phyloP scores from a whole-genome alignment of 805 yeast genomes.

The Grigorovia yakushimaensis region DNA sequence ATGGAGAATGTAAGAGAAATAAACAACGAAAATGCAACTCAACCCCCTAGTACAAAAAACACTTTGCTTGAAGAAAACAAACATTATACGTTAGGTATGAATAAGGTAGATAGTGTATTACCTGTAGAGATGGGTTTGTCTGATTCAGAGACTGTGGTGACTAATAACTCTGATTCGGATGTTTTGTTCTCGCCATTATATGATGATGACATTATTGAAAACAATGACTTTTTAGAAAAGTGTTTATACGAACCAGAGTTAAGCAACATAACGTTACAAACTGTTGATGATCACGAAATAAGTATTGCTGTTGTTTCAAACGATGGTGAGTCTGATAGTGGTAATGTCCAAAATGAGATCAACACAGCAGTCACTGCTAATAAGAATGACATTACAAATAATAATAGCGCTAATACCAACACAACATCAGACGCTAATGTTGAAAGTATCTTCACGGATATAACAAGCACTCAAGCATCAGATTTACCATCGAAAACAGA shows the following conservation, averaged over 20 bases:
- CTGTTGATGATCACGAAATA: slow-evolving; percentile 17
- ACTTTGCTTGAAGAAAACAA: neutral
- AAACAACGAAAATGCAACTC: neutral
- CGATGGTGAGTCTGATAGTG: neutral
- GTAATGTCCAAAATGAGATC: neutral
- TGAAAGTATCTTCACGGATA: neutral
- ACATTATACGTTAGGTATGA: neutral
- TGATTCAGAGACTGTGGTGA: slow-evolving; percentile 5
- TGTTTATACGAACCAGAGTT: slow-evolving; percentile 11
- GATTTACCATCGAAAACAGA: slow-evolving; percentile 3
- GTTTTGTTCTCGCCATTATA: slow-evolving; percentile 21
- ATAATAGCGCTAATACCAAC: neutral
- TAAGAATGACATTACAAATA: neutral
- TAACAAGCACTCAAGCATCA: neutral
- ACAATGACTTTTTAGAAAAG: slow-evolving; percentile 6
- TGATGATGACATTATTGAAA: slow-evolving; percentile 12
- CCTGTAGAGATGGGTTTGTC: slow-evolving; percentile 4
- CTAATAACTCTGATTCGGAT: slow-evolving; percentile 11
- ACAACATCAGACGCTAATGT: too few species aligned
- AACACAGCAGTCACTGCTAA: neutral
- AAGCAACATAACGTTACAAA: slow-evolving; percentile 6
- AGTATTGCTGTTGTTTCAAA: slow-evolving; percentile 3
- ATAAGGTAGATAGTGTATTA: slow-evolving; percentile 8
- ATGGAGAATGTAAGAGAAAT: neutral
- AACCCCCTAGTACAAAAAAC: slow-evolving; percentile 1